Base-by-base conservation (phyloP, 148 eudicot genomes). In the Silene conica region DNA sequence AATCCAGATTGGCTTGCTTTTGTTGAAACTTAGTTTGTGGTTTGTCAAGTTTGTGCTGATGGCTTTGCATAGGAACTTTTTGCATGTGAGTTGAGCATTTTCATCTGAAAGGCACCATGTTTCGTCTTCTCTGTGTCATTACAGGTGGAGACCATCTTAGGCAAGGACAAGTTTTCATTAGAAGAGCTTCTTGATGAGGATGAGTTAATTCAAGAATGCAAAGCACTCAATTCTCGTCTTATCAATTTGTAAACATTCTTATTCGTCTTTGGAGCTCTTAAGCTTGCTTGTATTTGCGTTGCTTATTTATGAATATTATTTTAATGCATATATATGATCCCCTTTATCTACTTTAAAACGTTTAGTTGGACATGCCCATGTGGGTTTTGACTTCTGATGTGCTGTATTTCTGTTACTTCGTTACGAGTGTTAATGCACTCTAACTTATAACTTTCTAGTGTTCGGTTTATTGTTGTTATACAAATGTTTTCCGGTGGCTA, bases 181-280 rank as follows among this genome's bases (percentile, higher is more conserved):
- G 98, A 91, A 74, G 98, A 93, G 83, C 92, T 93, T 72, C 87
- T 93, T 76, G 98, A 93, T 21, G 98, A 93, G 79, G 98, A 91
- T 85, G 97, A 93, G 78, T 86, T 93, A 64, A 93, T 93, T 59
- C 98, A 93, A 78, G 98, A 93, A 85, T 93, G 98, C 90, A 93
- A 91, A 83, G 91, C 95, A 74, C 89, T 93, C 45, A 93, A 93
- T 85, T 77, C 89, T 58, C 97, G 98, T 46, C 97, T 93, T 79
- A 93, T 93, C 63, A 89, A 87, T 82, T 93, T 87, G 98, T 93
- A 88, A 66, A 46, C 71, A 26, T 66, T 63, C 66, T 57, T 41
- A 31, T 63, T 62, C 34, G 8, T 19, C 59, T 72, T 72, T 16
- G 69, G 52, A 9, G 38, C 52, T 75, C 8, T 14, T 48, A 48